Base-by-base conservation (phyloP, 2,329 filamentous ascomycete species). In the Grosmannia serpens region DNA sequence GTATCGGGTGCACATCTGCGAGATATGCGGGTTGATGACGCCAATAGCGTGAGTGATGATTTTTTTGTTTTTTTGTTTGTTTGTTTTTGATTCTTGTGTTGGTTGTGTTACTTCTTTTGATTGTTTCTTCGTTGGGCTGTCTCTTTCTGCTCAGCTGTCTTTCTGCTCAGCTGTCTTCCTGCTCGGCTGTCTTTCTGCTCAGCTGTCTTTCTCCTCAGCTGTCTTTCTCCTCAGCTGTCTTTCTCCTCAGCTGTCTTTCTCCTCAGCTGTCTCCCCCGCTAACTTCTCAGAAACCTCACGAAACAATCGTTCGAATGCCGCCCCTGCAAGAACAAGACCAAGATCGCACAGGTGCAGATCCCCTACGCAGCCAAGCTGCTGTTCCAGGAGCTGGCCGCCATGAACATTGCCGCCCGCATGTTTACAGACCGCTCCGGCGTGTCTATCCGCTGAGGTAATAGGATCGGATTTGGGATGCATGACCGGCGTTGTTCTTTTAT, bases 361-460 rank as follows among this genome's bases (percentile, higher is more conserved):
- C 94, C 94, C 0, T 99, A 99, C 70, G 94, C 94, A 2, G 94
- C 94, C 61, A 99, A 99, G 77, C 80, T 99, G 55, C 83, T 99
- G 55, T 99, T 99, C 86, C 94, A 99, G 77, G 94, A 99, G 77
- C 77, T 99, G 65, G 89, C 91, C 70, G 87, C 91, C 55, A 99
- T 99, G 94, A 97, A 97, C 73, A 97, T 99, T 72, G 92, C 94
- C 13, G 87, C 92, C 35, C 86, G 94, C 71, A 92, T 99, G 91
- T 99, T 95, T 71, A 97, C 92, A 46, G 88, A 89, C 70, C 78
- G 88, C 60, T 90, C 87, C 20, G 88, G 87, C 58, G 84, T 89
- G 59, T 85, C 84, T 50, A 83, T 90, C 63, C 81, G 87, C 64
- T 87, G 73, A 74, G 44, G 15, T 35, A 52, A 20, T 3, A 38